Evolutionary conservation across 306 rosid genomes (phyloP).

Genomic region (Dicorynia guianensis): DNA sequence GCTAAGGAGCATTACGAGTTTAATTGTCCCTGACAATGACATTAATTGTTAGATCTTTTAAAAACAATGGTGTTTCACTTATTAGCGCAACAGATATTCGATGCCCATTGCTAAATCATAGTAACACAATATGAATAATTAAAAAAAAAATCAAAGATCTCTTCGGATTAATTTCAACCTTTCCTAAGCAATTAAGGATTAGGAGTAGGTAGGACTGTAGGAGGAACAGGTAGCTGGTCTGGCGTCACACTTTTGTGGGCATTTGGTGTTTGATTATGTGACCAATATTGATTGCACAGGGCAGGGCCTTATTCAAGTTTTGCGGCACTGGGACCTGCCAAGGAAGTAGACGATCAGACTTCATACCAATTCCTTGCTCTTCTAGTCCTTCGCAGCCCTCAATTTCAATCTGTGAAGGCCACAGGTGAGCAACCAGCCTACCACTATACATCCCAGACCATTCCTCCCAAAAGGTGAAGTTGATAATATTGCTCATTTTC

Average conservation of each 20-base stretch:
- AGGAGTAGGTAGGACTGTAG: too few species aligned
- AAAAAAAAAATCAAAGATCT: background rate
- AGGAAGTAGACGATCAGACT: constrained; percentile 15
- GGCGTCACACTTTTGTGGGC: background rate
- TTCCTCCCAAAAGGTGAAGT: constrained; percentile 5
- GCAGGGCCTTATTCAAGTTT: background rate
- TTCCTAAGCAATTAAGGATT: background rate
- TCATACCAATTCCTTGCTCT: background rate
- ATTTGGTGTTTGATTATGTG: background rate
- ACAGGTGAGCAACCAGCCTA: background rate
- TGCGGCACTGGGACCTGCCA: constrained; percentile 7
- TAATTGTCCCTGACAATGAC: constrained; percentile 13
- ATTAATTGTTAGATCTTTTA: background rate
- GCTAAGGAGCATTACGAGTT: background rate
- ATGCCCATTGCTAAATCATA: constrained; percentile 8
- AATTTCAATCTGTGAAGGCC: background rate
- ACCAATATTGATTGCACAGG: background rate
- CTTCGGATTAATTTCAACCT: constrained; percentile 14
- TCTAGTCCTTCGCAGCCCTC: background rate
- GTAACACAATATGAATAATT: background rate
- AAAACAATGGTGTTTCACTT: constrained; percentile 2
- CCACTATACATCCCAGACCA: background rate
- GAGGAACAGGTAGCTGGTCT: too few species aligned
- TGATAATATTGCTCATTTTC: background rate
- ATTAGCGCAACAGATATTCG: constrained; percentile 25